These are phyloP conservation scores for Pulveroboletus sp. DNA, from an alignment of 768 basidiomycete species.

Conservation along the genomic window DNA sequence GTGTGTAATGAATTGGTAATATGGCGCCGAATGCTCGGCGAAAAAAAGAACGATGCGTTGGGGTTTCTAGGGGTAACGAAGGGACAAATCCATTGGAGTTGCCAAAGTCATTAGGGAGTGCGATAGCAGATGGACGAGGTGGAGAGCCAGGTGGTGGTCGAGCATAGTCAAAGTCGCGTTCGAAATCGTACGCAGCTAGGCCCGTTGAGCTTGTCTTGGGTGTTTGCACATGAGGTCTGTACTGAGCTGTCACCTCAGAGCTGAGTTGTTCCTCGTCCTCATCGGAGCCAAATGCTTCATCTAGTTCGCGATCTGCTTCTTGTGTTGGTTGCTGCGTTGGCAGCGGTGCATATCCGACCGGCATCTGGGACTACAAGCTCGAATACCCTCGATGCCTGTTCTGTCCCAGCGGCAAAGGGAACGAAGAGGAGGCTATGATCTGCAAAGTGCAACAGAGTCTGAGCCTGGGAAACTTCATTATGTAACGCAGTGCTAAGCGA, in stretches of 20 bases:
- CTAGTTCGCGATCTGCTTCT: constrained; percentile 55
- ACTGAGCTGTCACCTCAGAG: constrained; percentile 25
- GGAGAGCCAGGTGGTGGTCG: constrained; percentile 78
- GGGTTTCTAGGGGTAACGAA: constrained; percentile 35
- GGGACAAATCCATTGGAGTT: constrained; percentile 70
- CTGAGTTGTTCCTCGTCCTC: constrained; percentile 35
- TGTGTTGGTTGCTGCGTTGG: constrained; percentile 44
- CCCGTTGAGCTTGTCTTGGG: constrained; percentile 5
- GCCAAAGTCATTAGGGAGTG: constrained; percentile 63
- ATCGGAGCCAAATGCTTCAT: constrained; percentile 70
- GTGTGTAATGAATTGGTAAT: constrained; percentile 62
- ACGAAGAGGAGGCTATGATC: background rate
- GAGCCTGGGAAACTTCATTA: background rate
- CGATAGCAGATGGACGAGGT: constrained; percentile 50
- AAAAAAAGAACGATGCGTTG: constrained; percentile 46
- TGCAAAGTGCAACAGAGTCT: background rate
- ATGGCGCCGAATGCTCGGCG: constrained; percentile 53
- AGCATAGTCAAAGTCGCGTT: constrained; percentile 65
- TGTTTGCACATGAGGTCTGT: constrained; percentile 18
- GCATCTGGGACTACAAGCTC: constrained; percentile 32
- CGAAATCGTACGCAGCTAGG: constrained; percentile 55
- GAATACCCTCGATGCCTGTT: background rate
- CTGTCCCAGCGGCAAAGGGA: background rate
- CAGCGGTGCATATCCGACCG: constrained; percentile 49
- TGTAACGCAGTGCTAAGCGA: too few species aligned